These are phyloP conservation scores for Eremothecium coryli DNA, from an alignment of 1,139 yeast genomes.

Conservation along the genomic window DNA sequence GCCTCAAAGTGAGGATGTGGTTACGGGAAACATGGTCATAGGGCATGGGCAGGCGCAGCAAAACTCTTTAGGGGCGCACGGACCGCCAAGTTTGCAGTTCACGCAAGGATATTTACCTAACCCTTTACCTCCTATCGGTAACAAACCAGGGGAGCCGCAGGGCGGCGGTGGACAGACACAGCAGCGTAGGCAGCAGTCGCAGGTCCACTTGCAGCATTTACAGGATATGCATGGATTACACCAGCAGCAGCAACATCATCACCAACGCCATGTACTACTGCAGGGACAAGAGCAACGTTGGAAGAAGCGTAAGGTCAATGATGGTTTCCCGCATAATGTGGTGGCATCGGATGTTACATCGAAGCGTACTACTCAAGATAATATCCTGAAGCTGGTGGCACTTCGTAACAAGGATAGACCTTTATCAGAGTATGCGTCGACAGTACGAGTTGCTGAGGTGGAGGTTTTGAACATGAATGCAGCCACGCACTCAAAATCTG, in stretches of 20 bases:
- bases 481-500: constrained; percentile 22
- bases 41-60: constrained; percentile 1
- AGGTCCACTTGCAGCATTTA: constrained; percentile 6
- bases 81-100: constrained; percentile 6
- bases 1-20: neutral
- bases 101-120: constrained; percentile 7
- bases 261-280: constrained; percentile 6
- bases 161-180: constrained; percentile 8
- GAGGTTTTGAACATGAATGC: constrained; percentile 26
- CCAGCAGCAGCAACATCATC: constrained; percentile 9
- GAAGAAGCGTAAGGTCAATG: constrained; percentile 8
- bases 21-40: too few relatives aligned
- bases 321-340: constrained; percentile 63
- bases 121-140: constrained; percentile 7
- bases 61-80: neutral
- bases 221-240: constrained; percentile 4
- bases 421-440: constrained; percentile 24
- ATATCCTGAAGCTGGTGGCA: constrained; percentile 24
- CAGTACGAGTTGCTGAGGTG: constrained; percentile 27
- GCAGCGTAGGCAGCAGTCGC: constrained; percentile 14
- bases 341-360: constrained; percentile 2
- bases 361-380: constrained; percentile 24
- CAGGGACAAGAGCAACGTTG: constrained; percentile 8
- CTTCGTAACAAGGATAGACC: constrained; percentile 23
- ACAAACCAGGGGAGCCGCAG: constrained; percentile 4